Base-by-base conservation (phyloP, 495 filamentous ascomycete species). In the Penicillium samsonianum region DNA sequence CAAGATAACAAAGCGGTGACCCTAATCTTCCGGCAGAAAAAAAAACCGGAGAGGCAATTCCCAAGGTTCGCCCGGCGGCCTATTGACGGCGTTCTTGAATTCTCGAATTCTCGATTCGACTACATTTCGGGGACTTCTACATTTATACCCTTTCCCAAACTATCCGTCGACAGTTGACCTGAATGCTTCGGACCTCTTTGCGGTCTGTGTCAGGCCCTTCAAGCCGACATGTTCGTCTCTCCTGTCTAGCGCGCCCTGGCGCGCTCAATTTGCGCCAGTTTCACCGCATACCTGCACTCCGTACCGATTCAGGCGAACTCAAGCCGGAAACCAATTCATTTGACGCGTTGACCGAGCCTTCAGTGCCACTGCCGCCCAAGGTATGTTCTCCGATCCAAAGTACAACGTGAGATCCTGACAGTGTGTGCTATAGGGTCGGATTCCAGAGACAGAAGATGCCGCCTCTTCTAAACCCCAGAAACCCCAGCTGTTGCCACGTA, bases 121-220 rank as follows among this genome's bases (percentile, higher is more conserved):
- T 22, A 30, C 16, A 42, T 47, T 46, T 50, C 25, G 26, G 28
- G 17, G 20, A 50, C 20, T 33, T 33, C 19, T 42, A 22, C 20
- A 23, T 19, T 50, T 20, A n/a, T 37, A 43, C 49, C 12, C 41
- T 30, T 59, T 22, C 22, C 16, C 59, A 35, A 38, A 57, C 14
- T 17, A 56, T 33, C 28, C 43, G 55, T 22, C 17, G 38, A 33
- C 11, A 28, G 23, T 53, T 44, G 57, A 58, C 52, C 66, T 64
- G 71, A 44, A 79, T 79, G 76, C 70, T 77, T 63, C 75, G 75
- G 58, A 58, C 63, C 48, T 74, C 70, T 33, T 51, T 72, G 50
- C 67, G 75, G 72, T 75, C 74, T 70, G 67, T 65, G 52, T 62
- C 71, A 73, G 74, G 68, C 70, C 73, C 71, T 60, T 28, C 67